These are phyloP conservation scores for Podospora pseudocomata DNA, from an alignment of 495 filamentous ascomycete species.

Conservation along the genomic window DNA sequence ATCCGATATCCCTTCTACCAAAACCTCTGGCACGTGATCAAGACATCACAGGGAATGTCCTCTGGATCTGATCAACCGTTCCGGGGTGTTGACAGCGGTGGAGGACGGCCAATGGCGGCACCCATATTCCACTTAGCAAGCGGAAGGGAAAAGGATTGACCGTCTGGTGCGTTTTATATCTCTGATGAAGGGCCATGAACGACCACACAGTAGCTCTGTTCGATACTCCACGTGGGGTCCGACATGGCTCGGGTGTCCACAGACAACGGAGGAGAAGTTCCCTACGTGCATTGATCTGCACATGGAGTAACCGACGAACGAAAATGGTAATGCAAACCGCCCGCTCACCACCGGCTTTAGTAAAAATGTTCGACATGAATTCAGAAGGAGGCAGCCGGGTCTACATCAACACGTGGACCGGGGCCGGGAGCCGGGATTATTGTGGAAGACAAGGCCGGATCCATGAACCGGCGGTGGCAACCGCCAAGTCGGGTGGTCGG, in stretches of 20 bases:
- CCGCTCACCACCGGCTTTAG: not conserved
- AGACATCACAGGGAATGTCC: not conserved
- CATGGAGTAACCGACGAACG: not conserved
- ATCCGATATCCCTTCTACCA: not conserved
- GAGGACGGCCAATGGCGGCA: not conserved
- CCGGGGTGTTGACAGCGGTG: too few species aligned
- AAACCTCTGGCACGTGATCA: not conserved
- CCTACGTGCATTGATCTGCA: not conserved
- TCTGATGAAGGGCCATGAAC: not conserved
- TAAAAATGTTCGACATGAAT: not conserved
- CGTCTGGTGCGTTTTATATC: not conserved
- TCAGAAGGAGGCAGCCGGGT: not conserved
- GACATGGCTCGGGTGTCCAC: not conserved
- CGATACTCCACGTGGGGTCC: not conserved
- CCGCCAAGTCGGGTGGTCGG: conserved; percentile 18
- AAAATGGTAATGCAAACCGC: not conserved
- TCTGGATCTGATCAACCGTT: not conserved
- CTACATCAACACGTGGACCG: not conserved
- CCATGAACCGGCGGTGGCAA: conserved; percentile 6
- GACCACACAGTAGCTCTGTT: not conserved
- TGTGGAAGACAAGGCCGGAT: not conserved
- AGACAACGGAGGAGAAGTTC: not conserved
- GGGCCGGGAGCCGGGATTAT: not conserved
- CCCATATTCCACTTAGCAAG: not conserved
- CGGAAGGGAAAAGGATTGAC: not conserved